These are phyloP conservation scores for Lipomyces sp. DNA, from an alignment of 805 yeast genomes.

Conservation along the genomic window DNA sequence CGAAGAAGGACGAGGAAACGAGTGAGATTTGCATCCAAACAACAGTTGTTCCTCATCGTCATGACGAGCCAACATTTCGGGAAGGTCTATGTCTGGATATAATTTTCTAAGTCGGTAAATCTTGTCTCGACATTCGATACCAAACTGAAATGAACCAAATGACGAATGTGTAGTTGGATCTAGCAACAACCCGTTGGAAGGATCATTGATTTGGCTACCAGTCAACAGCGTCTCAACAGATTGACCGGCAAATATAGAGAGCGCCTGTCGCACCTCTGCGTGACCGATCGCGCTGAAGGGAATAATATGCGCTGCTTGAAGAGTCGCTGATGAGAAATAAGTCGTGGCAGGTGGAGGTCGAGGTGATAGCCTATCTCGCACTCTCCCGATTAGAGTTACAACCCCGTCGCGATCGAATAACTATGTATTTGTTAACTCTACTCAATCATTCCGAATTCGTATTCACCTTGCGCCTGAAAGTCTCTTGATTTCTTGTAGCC, in stretches of 20 bases:
- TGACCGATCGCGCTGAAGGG: not conserved
- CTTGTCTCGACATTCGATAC: constrained; percentile 1
- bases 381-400: not conserved
- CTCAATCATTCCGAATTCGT: not conserved
- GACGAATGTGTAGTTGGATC: not conserved
- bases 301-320: constrained; percentile 4
- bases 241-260: constrained; percentile 4
- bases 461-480: not conserved
- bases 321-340: not conserved
- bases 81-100: not conserved
- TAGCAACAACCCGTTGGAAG: not conserved
- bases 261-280: not conserved
- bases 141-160: not conserved
- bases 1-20: not conserved
- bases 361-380: not conserved
- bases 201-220: not conserved
- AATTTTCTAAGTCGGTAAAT: not conserved
- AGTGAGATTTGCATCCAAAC: constrained; percentile 1
- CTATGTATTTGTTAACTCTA: not conserved
- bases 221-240: not conserved
- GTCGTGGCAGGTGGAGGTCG: not conserved
- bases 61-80: not conserved
- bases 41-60: not conserved
- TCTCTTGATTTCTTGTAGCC: not conserved
- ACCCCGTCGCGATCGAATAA: not conserved